Base-by-base conservation (phyloP, 257 asterid species). In the Galeopsis tetrahit region DNA sequence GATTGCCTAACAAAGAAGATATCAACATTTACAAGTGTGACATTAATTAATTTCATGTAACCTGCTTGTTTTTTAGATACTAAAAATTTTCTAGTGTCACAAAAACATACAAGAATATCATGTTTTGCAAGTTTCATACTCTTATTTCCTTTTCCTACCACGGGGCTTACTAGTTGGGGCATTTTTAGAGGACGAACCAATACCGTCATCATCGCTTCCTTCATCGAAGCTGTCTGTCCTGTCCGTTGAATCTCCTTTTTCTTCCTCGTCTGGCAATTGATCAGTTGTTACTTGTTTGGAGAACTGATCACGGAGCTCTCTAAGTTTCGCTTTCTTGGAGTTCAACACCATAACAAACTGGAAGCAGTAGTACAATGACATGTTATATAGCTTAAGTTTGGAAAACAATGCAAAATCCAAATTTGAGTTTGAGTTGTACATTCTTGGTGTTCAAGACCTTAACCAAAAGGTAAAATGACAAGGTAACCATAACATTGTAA, bases 301-400 rank as follows among this genome's bases (percentile, higher is more conserved):
- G 65, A 89, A 84, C 48, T 79, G 84, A 70, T 88, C 90, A 21
- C 90, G 94, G 66, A 94, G 90, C 70, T 88, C 96, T 81, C 98
- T 85, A 35, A 94, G 97, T 87, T 94, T 89, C 11, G 86, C 84
- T 83, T 94, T 94, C 86, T 94, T 94, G 70, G 96, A 80, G 80
- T 88, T 94, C 84, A 94, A 73, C 33, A 94, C 88, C 38, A 68
- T 84, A 59, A 87, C 84, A 81, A 94, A 91, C 98, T 94, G 87
- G 66, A 84, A 78, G 39, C 55, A 53, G 21, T 5, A 49, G 56
- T 9, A 58, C 78, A 49, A 77, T 14, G 46, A 51, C 56, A 62
- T 21, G 35, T 62, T 68, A 75, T 68, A 75, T 40, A 31, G 11
- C 43, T 21, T 21, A 21, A 21, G 28, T 21, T 42, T 7, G 6